These are phyloP conservation scores for Euphorbia pulcherrima DNA, from an alignment of 345 rosid genomes.

Conservation along the genomic window DNA sequence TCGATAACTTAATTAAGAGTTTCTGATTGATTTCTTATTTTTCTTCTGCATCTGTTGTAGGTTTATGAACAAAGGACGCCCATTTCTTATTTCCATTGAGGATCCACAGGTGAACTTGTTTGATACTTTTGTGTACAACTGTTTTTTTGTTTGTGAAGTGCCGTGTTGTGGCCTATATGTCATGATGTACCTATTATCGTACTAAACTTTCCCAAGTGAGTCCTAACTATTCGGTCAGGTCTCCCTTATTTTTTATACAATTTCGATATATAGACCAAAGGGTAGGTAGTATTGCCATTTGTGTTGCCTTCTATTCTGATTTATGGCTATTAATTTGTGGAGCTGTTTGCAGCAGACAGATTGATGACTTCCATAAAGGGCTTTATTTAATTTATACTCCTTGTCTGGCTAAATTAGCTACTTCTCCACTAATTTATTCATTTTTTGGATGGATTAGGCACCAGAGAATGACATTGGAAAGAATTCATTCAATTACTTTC, in stretches of 20 bases:
- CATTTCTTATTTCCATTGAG: constrained; percentile 81
- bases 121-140: background rate
- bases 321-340: background rate
- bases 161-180: background rate
- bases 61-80: constrained; percentile 52
- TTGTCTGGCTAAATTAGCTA: constrained; percentile 1
- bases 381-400: background rate
- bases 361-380: background rate
- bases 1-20: background rate
- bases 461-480: constrained; percentile 89
- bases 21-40: constrained; percentile 7
- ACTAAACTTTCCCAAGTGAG: background rate
- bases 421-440: background rate
- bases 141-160: background rate
- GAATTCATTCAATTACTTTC: constrained; percentile 87
- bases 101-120: constrained; percentile 78
- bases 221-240: background rate
- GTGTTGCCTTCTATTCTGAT: background rate
- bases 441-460: constrained; percentile 40
- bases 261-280: background rate
- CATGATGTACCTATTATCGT: background rate
- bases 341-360: background rate
- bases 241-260: background rate
- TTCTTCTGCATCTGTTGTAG: constrained; percentile 28
- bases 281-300: background rate